Conservation (phyloP, 306 rosid species). For the Erythrophleum fordii region DNA sequence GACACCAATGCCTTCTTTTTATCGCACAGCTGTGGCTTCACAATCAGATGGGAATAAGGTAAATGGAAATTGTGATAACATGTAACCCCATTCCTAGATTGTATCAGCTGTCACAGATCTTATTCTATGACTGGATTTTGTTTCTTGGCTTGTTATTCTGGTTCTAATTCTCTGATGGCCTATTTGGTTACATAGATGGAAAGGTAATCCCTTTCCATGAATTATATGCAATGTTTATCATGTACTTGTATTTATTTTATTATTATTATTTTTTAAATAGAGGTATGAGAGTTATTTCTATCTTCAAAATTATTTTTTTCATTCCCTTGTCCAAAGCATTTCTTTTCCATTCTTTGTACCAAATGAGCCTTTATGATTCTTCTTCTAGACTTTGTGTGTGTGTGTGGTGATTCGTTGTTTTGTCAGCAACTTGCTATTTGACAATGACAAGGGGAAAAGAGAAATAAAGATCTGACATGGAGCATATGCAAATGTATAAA, state of each 20-base stretch:
- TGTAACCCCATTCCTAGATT: background rate
- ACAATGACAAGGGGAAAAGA: background rate
- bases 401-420: background rate
- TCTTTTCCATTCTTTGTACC: too few relatives aligned
- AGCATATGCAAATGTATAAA: background rate
- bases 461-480: background rate
- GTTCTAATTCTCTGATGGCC: background rate
- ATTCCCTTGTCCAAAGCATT: too few relatives aligned
- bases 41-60: conserved; percentile 62
- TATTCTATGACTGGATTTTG: background rate
- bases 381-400: background rate
- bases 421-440: background rate
- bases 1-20: conserved; percentile 76
- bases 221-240: too few relatives aligned
- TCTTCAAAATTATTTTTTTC: too few relatives aligned
- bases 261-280: too few relatives aligned
- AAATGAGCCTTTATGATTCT: too few relatives aligned
- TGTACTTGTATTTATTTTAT: too few relatives aligned
- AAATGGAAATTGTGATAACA: background rate
- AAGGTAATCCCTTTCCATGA: too few relatives aligned
- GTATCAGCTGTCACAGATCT: background rate
- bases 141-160: background rate
- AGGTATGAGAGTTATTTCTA: too few relatives aligned
- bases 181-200: too few relatives aligned
- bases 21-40: conserved; percentile 41